Conservation (phyloP, 106 monocot species). For the Amphibolis antarctica region DNA sequence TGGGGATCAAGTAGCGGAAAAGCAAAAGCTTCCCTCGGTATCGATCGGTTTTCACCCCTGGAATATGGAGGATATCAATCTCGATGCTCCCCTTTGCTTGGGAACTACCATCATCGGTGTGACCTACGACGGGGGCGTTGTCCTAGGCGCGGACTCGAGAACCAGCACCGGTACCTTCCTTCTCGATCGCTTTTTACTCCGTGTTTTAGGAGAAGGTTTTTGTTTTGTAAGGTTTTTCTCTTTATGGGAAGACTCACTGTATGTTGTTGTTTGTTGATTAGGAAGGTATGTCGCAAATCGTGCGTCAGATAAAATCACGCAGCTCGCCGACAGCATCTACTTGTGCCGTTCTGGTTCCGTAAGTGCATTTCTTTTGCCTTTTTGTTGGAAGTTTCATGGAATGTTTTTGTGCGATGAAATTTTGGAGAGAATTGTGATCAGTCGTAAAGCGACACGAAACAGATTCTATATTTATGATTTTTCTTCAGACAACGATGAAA, state of each 20-base stretch:
- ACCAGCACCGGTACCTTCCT: slow-evolving; percentile 27
- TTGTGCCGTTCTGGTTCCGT: slow-evolving; percentile 38
- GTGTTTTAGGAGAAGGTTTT: not conserved
- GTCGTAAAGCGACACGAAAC: no score
- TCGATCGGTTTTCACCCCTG: no score
- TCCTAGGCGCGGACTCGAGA: slow-evolving; percentile 35
- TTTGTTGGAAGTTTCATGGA: not conserved
- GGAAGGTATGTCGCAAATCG: slow-evolving; percentile 38
- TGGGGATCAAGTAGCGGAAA: no score
- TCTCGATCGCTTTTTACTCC: not conserved
- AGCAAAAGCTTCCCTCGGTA: no score
- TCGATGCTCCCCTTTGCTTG: slow-evolving; percentile 21
- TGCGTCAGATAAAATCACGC: slow-evolving; percentile 36
- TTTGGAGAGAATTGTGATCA: not conserved
- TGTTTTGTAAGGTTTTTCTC: not conserved
- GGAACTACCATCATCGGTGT: slow-evolving; percentile 38
- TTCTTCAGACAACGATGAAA: no score
- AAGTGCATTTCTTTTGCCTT: not conserved
- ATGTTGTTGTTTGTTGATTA: not conserved
- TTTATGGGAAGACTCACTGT: not conserved
- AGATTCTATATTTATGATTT: no score
- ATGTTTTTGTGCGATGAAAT: not conserved
- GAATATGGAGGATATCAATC: slow-evolving; percentile 10
- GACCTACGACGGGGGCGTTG: slow-evolving; percentile 28
- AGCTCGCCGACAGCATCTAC: slow-evolving; percentile 31